Percentiles rank a stretch among this genome's conserved stretches.
Evolutionary conservation across 805 yeast species (phyloP).

Genomic region (Yamadazyma tumulicola): DNA sequence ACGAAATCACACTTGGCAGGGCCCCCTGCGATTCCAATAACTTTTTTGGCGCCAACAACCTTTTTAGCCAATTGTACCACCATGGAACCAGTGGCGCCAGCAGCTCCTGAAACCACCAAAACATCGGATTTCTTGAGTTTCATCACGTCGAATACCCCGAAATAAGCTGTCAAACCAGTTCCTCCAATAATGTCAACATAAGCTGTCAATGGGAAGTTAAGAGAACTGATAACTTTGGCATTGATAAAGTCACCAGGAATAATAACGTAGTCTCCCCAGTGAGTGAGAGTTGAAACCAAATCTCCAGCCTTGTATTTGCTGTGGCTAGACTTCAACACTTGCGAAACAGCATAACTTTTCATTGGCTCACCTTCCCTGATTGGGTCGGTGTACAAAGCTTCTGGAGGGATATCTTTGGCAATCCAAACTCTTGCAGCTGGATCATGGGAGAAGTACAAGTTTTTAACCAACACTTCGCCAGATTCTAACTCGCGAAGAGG

Average conservation of each 20-base stretch:
- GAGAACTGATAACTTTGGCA: slow-evolving; percentile 14
- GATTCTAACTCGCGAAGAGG: slow-evolving; percentile 16
- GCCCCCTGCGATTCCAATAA: slow-evolving; percentile 31
- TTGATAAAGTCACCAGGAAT: slow-evolving; percentile 12
- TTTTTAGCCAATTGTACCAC: slow-evolving; percentile 30
- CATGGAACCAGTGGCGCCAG: slow-evolving; percentile 32
- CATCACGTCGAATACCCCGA: slow-evolving; percentile 33
- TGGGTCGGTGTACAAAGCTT: slow-evolving; percentile 21
- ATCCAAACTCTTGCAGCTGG: slow-evolving; percentile 38
- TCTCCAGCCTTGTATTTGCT: slow-evolving; percentile 23
- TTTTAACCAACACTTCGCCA: slow-evolving; percentile 25
- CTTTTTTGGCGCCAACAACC: slow-evolving; percentile 23
- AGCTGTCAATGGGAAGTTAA: slow-evolving; percentile 18
- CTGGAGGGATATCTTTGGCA: slow-evolving; percentile 21
- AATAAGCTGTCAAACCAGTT: slow-evolving; percentile 30
- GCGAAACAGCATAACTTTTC: slow-evolving; percentile 20
- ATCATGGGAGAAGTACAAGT: slow-evolving; percentile 30
- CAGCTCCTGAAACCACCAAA: slow-evolving; percentile 29
- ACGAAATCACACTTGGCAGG: slow-evolving; percentile 51
- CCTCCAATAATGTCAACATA: slow-evolving; percentile 24
- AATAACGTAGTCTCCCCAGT: slow-evolving; percentile 24
- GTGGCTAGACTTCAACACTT: slow-evolving; percentile 22
- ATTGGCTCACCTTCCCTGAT: slow-evolving; percentile 20
- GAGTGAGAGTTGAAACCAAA: slow-evolving; percentile 15
- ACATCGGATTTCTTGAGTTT: slow-evolving; percentile 18